Evolutionary conservation across 1,139 yeast genomes (phyloP), one percentile per base, ranked within the genome.

Genomic region (Pichia kudriavzevii): DNA sequence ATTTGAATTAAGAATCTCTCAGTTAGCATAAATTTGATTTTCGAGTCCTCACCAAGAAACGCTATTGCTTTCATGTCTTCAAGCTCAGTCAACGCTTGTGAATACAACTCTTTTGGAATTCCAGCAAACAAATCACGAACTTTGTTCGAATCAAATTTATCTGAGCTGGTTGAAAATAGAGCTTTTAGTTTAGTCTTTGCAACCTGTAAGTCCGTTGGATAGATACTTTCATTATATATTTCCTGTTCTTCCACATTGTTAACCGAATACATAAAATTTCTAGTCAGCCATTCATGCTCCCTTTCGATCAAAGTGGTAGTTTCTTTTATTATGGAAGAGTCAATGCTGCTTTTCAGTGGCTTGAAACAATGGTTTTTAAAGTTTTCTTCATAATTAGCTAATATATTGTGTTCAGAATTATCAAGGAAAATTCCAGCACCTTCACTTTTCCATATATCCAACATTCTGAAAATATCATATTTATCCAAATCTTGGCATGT

Each of bases 391-490:
- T 56, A 53, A 27, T 56, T 46, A 6, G 52, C 56, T 22, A 48
- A 59, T 18, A 52, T 41, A 5, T 43, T 30, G n/a, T 36, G 49
- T 37, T 40, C 53, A 41, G 35, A 35, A 10, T 46, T 40, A 17
- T 35, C 37, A 13, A 39, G 34, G 28, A 55, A 42, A 9, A 48
- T 48, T 5, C 48, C 50, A 4, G 56, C 52, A 40, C 75, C 81
- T 26, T 66, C 58, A 20, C 67, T 67, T 26, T 60, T 64, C 91
- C 93, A 81, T 23, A 73, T 53, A 19, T 68, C 63, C 9, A 79
- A 59, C 53, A 78, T 66, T 31, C 63, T 63, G 2, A 59, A 55
- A 30, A 75, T 54, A 39, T 79, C 71, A 22, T 66, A 56, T n/a
- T 66, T 60, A 17, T 67, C 63, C 18, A 76, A 56, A 42, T 74